These are phyloP conservation scores for Usnea hakonensis DNA, from an alignment of 495 filamentous ascomycete species.

Conservation along the genomic window DNA sequence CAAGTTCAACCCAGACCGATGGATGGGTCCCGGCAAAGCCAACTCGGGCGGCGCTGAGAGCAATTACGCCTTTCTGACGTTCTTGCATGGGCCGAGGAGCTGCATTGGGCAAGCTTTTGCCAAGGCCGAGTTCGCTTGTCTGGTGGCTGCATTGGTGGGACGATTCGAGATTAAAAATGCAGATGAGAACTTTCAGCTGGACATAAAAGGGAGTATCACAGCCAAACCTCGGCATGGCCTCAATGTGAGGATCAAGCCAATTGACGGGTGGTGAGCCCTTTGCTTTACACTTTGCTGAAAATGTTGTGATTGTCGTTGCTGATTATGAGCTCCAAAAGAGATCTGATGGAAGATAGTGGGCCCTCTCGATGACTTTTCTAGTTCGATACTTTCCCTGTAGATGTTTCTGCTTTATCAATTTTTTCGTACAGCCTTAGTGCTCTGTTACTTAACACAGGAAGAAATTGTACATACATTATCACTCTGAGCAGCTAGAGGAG, in stretches of 20 bases:
- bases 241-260: constrained; percentile 48
- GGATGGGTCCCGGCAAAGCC: constrained; percentile 48
- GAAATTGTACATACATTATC: not conserved
- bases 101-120: constrained; percentile 82
- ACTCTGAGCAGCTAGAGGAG: not conserved
- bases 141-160: constrained; percentile 70
- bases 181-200: constrained; percentile 51
- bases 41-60: constrained; percentile 48
- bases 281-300: not conserved
- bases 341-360: not conserved
- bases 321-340: not conserved
- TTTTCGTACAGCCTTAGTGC: not conserved
- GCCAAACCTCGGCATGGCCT: constrained; percentile 57
- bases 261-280: constrained; percentile 55
- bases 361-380: not conserved
- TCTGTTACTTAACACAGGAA: not conserved
- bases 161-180: constrained; percentile 57
- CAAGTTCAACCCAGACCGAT: constrained; percentile 74
- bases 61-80: constrained; percentile 73
- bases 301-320: not conserved
- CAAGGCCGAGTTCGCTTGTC: constrained; percentile 71
- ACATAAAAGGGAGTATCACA: constrained; percentile 53
- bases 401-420: not conserved
- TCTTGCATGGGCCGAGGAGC: constrained; percentile 70
- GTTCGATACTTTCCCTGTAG: not conserved